Evolutionary conservation across 2,329 filamentous ascomycete species (phyloP).

Genomic region (Fusarium buxicola): DNA sequence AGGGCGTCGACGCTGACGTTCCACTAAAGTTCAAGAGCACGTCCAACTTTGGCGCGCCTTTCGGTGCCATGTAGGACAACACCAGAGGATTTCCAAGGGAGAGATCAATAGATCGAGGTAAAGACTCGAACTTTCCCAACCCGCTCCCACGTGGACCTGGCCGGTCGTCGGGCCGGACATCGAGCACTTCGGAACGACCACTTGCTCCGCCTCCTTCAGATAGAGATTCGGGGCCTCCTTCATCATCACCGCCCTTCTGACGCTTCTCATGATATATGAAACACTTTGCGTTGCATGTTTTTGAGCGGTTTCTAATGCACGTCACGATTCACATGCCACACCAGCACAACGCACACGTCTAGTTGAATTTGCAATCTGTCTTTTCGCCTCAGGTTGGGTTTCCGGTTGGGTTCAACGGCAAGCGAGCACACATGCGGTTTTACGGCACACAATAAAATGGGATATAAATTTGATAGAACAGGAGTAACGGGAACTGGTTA

Average conservation of each 20-base stretch:
- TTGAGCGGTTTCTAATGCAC: slow-evolving; percentile 17
- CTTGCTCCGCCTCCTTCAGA: slow-evolving; percentile 15
- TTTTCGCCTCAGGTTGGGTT: slow-evolving; percentile 24
- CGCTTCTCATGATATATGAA: slow-evolving; percentile 25
- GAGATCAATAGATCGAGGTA: neutral
- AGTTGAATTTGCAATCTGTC: slow-evolving; percentile 32
- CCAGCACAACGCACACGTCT: slow-evolving; percentile 16
- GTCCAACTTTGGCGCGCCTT: slow-evolving; percentile 61
- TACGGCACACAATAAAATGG: slow-evolving; percentile 20
- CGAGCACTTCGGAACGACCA: neutral
- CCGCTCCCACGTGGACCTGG: neutral
- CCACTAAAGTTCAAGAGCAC: slow-evolving; percentile 59
- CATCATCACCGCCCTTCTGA: slow-evolving; percentile 1
- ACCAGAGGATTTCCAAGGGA: slow-evolving; percentile 2
- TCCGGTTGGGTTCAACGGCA: slow-evolving; percentile 19
- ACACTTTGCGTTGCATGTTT: slow-evolving; percentile 21
- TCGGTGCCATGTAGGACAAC: slow-evolving; percentile 50
- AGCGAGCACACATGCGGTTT: slow-evolving; percentile 35
- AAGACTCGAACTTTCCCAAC: slow-evolving; percentile 13
- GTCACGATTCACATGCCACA: slow-evolving; percentile 20
- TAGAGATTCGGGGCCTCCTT: neutral
- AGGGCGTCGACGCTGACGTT: slow-evolving; percentile 55
- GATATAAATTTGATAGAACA: slow-evolving; percentile 37
- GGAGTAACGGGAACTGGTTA: slow-evolving; percentile 30
- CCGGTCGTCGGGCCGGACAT: slow-evolving; percentile 8